Evolutionary conservation across 2,329 filamentous ascomycete genomes (phyloP).

Genomic region (Aspergillus bombycis): DNA sequence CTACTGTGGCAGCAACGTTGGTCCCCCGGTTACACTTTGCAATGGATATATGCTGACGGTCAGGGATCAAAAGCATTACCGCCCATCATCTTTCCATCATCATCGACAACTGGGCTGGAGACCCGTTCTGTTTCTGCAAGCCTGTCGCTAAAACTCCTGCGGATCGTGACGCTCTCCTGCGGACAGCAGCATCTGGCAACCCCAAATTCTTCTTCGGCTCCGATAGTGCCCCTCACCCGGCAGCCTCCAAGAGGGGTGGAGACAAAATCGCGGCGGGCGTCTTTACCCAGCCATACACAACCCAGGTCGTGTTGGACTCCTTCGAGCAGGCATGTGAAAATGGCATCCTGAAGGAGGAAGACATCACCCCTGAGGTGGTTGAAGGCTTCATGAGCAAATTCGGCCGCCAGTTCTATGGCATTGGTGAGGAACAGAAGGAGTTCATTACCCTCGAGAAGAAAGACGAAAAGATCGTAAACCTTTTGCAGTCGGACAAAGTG

Average conservation of each 20-base stretch:
- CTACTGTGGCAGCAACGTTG: constrained; percentile 64
- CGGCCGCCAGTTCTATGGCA: constrained; percentile 62
- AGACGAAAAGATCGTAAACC: constrained; percentile 58
- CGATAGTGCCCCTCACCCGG: constrained; percentile 71
- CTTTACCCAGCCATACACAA: constrained; percentile 64
- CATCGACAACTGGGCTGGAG: constrained; percentile 71
- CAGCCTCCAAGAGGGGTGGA: constrained; percentile 58
- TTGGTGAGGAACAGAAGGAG: constrained; percentile 50
- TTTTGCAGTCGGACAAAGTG: constrained; percentile 58
- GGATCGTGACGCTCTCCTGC: constrained; percentile 72
- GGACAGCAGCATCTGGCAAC: constrained; percentile 58
- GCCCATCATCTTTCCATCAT: constrained; percentile 84
- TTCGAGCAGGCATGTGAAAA: constrained; percentile 59
- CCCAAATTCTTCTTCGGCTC: constrained; percentile 69
- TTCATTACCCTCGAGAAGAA: constrained; percentile 62
- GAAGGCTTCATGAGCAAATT: constrained; percentile 61
- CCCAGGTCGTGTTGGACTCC: constrained; percentile 62
- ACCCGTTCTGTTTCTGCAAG: constrained; percentile 80
- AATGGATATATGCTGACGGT: not conserved
- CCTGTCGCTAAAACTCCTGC: constrained; percentile 72
- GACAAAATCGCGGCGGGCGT: constrained; percentile 59
- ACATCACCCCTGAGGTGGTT: constrained; percentile 58
- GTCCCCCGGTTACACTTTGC: constrained; percentile 1
- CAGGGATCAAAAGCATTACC: constrained; percentile 67
- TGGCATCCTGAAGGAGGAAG: constrained; percentile 56